Evolutionary conservation across 2,329 filamentous ascomycete species (phyloP).

Genomic region (Dothistroma pini): DNA sequence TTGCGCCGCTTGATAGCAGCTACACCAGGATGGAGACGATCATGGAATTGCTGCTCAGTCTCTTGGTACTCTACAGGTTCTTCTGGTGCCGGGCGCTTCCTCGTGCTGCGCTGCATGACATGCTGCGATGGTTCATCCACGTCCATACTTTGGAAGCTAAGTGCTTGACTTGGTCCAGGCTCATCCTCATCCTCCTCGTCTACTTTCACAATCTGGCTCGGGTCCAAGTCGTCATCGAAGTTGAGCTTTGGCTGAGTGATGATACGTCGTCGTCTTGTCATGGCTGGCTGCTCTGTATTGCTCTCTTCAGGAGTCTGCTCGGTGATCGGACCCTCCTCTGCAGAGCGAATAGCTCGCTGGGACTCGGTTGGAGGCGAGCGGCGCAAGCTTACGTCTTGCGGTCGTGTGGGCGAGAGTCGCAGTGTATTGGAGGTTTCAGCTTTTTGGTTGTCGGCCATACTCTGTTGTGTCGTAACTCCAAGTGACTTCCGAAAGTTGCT

Average conservation of each 20-base stretch:
- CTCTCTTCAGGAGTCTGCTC: conserved; percentile 3
- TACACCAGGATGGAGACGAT: conserved; percentile 70
- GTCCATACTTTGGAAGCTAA: conserved; percentile 22
- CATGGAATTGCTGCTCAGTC: conserved; percentile 54
- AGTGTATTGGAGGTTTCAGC: background rate
- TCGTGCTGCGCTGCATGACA: conserved; percentile 18
- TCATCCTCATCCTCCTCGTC: conserved; percentile 13
- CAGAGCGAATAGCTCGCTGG: background rate
- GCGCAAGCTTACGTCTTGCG: no score
- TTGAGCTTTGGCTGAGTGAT: conserved; percentile 53
- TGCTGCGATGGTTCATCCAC: conserved; percentile 14
- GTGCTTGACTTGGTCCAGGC: conserved; percentile 22
- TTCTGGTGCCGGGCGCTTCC: conserved; percentile 30
- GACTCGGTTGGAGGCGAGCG: background rate
- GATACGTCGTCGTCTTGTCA: conserved; percentile 28
- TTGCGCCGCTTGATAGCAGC: conserved; percentile 75
- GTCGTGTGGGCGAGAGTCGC: background rate
- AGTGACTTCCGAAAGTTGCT: conserved; percentile 66
- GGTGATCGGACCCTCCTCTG: conserved; percentile 3
- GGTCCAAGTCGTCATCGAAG: conserved; percentile 38
- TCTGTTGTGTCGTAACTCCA: conserved; percentile 39
- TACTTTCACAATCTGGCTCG: conserved; percentile 28
- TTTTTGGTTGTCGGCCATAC: background rate
- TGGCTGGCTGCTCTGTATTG: background rate
- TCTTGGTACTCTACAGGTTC: conserved; percentile 21